Evolutionary conservation across 179 eudicot genomes (phyloP), one percentile per base, ranked within the genome.

Genomic region (Amaranthus tricolor): DNA sequence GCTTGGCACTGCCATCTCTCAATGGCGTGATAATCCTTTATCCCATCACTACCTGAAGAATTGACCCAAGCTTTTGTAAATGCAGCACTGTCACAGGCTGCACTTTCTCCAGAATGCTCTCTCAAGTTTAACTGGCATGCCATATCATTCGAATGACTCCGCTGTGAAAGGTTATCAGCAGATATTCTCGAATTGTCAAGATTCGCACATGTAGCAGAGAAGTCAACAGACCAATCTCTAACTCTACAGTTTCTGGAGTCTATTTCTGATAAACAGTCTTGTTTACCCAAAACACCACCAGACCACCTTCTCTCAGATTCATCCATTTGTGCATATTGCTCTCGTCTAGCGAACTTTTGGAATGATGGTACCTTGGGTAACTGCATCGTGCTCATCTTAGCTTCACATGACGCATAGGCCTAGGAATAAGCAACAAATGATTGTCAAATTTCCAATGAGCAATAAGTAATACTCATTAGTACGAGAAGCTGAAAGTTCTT

Each of bases 1-100:
- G 98, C 99, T 82, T 96, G 99, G 68, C 90, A 90, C 79, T 96
- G 99, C 99, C 98, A 93, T 80, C 96, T 91, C 71, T 96, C 97
- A 78, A 96, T 96, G 74, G 97, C 99, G 83, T 80, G 89, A 79
- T 84, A 89, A 63, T 96, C 99, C 81, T 93, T 96, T 49, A 88
- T 52, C 75, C 93, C 99, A 56, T 79, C 86, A 71, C 91, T 86
- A 55, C 96, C 97, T 68, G 89, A 84, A 57, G 90, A 88, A 82
- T 96, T 96, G 59, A 96, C 98, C 99, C 99, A 96, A 74, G 99
- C 98, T 86, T 89, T 93, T 12, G 97, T 93, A 57, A 91, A 86
- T 64, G 92, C 87, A 77, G 89, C 81, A 82, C 85, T 88, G 76
- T 90, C 97, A 16, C 86, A 87, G 71, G 94, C 91, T 49, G 80